Conservation (phyloP, 2,329 filamentous ascomycete genomes). For the Thielaviopsis ethacetica region DNA sequence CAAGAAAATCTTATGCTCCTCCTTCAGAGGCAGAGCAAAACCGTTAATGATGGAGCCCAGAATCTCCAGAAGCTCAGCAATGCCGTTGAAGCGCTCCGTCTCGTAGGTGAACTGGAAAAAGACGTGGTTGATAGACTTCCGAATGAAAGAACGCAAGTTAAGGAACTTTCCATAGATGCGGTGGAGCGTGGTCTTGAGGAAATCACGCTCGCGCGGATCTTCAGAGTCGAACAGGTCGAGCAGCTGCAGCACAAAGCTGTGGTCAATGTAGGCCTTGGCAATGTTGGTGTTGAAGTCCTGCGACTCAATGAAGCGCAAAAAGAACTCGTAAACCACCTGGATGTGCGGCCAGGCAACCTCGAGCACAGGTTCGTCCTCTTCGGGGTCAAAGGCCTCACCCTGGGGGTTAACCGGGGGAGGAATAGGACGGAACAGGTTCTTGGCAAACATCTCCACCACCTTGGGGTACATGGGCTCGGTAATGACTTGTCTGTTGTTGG, state of each 20-base stretch:
- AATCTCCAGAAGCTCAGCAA: constrained; percentile 91
- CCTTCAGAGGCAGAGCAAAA: constrained; percentile 89
- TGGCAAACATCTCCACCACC: constrained; percentile 98
- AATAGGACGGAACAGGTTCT: constrained; percentile 94
- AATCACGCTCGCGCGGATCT: constrained; percentile 89
- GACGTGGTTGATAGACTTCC: constrained; percentile 98
- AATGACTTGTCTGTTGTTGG: constrained; percentile 96
- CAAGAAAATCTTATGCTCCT: constrained; percentile 96
- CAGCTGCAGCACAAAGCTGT: constrained; percentile 89
- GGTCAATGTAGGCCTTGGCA: constrained; percentile 96
- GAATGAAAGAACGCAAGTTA: constrained; percentile 91
- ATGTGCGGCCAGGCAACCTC: constrained; percentile 99
- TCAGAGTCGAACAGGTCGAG: constrained; percentile 98
- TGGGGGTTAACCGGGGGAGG: constrained; percentile 95
- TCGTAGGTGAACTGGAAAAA: constrained; percentile 99
- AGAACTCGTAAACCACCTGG: constrained; percentile 98
- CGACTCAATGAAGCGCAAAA: constrained; percentile 95
- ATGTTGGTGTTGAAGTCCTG: constrained; percentile 99
- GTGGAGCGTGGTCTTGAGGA: constrained; percentile 93
- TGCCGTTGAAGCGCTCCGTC: constrained; percentile 95
- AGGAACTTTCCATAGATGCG: constrained; percentile 98
- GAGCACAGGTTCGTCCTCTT: constrained; percentile 93
- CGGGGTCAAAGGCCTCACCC: constrained; percentile 93
- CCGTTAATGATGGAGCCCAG: constrained; percentile 98
- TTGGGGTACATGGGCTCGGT: constrained; percentile 98